Evolutionary conservation across 2,329 filamentous ascomycete species (phyloP), one percentile per base, ranked within the genome.

Genomic region (Exserohilum turcica): DNA sequence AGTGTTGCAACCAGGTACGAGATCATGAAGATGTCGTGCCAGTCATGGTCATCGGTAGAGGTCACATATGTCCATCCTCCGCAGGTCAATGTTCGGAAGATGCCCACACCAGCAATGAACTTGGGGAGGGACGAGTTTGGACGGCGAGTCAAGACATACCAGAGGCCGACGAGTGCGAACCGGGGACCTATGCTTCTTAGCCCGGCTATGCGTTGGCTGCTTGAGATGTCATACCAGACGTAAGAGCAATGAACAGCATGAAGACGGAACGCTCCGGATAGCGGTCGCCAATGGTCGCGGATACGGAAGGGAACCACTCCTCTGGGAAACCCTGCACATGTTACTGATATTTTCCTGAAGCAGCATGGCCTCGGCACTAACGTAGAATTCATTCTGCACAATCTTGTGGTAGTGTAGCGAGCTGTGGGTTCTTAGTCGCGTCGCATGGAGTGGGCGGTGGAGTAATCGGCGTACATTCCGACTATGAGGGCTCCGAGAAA

Each of bases 21-120:
- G 65, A 99, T 97, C 94, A 99, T 99, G 74, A 99, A 93, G 59
- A 97, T 93, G 71, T 99, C 94, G 74, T 99, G 94, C 92, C 92
- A 97, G 76, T 96, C 87, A 76, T 99, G 94, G 74, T 97, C 91
- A 73, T 99, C 94, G 37, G 94, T 99, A 57, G 94, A 97, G 21
- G 94, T 99, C 57, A 99, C 87, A 76, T 97, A 99, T 47, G 94
- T 97, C 93, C 94, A 99, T 54, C 94, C 94, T 65, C 93, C 94
- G 71, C 94, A 99, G 3, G 92, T 96, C 53, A 97, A 78, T 8
- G 93, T 97, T 66, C 94, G 86, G 70, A 97, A 88, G 46, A 97
- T 63, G 50, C 94, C 94, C 65, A 90, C 87, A 35, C 83, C 83
- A 39, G 88, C 88, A 56, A 97, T 83, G 58, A 94, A 87, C 72